Conservation (phyloP, 768 basidiomycete species). For the Collybiopsis confluens region DNA sequence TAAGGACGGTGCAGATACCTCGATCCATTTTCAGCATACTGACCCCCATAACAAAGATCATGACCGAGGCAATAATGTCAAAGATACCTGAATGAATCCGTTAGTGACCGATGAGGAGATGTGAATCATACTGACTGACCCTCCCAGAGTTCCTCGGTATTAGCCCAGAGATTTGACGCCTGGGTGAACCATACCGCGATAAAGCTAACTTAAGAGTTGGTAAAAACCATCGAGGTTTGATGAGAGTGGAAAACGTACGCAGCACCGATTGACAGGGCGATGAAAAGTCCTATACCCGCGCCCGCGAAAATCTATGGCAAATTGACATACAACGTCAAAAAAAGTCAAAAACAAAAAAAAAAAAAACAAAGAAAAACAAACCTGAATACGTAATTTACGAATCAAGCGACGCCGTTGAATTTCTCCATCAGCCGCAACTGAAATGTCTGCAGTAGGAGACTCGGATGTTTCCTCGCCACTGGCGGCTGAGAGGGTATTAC, state of each 20-base stretch:
- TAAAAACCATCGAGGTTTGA: too few species aligned
- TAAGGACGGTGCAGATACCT: conserved; percentile 22
- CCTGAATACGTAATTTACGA: conserved; percentile 69
- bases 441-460: conserved; percentile 19
- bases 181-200: conserved; percentile 95
- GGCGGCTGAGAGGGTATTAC: conserved; percentile 2
- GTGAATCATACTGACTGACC: conserved; percentile 39
- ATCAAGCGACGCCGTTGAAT: conserved; percentile 42
- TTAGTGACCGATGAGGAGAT: not conserved
- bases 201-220: conserved; percentile 36
- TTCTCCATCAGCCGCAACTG: conserved; percentile 23
- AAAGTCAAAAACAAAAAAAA: not conserved
- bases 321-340: not conserved
- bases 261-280: conserved; percentile 82
- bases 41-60: conserved; percentile 92
- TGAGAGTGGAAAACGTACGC: conserved; percentile 37
- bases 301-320: conserved; percentile 67
- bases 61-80: conserved; percentile 62
- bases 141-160: conserved; percentile 91
- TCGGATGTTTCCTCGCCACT: conserved; percentile 5
- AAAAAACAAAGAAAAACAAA: conserved; percentile 11
- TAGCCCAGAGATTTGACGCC: conserved; percentile 77
- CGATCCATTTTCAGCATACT: conserved; percentile 95
- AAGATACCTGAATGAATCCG: conserved; percentile 50
- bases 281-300: conserved; percentile 64